Base-by-base conservation (phyloP, 2,329 filamentous ascomycete species). In the Fonsecaea erecta region DNA sequence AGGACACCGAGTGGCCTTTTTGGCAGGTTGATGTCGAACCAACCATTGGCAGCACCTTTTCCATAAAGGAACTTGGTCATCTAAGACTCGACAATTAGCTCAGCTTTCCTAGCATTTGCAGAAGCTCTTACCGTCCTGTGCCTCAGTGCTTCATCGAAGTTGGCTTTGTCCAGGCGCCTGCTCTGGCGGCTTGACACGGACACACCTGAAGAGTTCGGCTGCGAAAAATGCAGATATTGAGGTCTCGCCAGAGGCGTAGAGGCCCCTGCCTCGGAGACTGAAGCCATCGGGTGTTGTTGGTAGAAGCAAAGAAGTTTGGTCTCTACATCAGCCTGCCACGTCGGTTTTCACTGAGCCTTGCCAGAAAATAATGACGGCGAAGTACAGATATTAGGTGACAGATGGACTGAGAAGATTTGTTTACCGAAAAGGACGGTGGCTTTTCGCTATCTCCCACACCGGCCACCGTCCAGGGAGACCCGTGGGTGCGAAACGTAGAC, bases 1-100 rank as follows among this genome's bases (percentile, higher is more conserved):
- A 81, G 73, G 34, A 81, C 77, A 43, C 79, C 79, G 28, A 65
- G 63, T 62, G 63, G 63, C 57, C 56, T 65, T 56, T 65, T 65
- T 52, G 63, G 63, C 63, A 62, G 51, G 56, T 62, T 57, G 63
- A 57, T 46, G 43, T 65, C 63, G 63, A 73, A 71, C 72, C 72
- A 73, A 60, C 71, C 69, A 64, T 71, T 72, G 18, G 72, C 69
- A 62, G 68, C 66, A 67, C 73, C 68, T 58, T 71, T 71, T 52
- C 71, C 72, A 65, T 74, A 71, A 57, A 73, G 69, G 56, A 72
- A 73, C 65, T 72, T 73, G 37, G 71, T 69, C 70, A 73, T 73
- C 72, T 73, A 69, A 35, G 62, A 59, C 43, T 52, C 63, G 63
- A 65, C n/a, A n/a, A 30, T 65, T 52, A 65, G 63, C 63, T 65